Conservation (phyloP, 352 stramenopile species). For the Phytopythium delawarense region DNA sequence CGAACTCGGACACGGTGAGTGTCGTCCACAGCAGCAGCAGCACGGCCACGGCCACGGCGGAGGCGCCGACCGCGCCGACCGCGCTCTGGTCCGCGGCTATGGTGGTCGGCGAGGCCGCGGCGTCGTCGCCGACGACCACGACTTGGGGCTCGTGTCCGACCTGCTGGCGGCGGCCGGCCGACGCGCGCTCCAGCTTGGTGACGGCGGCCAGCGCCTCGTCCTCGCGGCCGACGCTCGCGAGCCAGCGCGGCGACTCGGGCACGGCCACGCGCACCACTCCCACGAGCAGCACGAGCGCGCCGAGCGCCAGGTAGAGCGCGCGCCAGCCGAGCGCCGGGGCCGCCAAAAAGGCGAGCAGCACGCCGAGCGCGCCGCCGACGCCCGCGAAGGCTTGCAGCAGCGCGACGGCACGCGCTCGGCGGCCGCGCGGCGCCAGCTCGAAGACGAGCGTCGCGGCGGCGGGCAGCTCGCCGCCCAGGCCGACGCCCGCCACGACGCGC, state of each 20-base stretch:
- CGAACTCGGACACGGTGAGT: constrained; percentile 29
- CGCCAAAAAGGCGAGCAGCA: constrained; percentile 24
- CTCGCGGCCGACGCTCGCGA: constrained; percentile 20
- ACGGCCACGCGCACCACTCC: constrained; percentile 18
- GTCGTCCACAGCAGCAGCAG: constrained; percentile 28
- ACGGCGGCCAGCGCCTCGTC: constrained; percentile 27
- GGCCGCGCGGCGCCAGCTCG: constrained; percentile 27
- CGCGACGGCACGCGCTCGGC: constrained; percentile 24
- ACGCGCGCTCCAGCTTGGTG: constrained; percentile 23
- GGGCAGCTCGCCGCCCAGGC: constrained; percentile 29
- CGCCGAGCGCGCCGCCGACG: constrained; percentile 25
- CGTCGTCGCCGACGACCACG: neutral
- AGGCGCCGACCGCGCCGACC: neutral
- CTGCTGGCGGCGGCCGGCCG: constrained; percentile 3
- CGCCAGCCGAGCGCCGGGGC: constrained; percentile 29
- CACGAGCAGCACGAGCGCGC: constrained; percentile 20
- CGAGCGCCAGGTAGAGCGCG: constrained; percentile 20
- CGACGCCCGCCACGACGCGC: constrained; percentile 27
- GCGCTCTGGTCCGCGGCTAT: constrained; percentile 2
- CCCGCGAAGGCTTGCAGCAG: constrained; percentile 36
- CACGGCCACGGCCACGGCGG: neutral
- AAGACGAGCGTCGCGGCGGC: constrained; percentile 29
- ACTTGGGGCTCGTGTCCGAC: constrained; percentile 13
- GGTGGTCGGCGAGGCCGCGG: neutral
- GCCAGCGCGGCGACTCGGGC: constrained; percentile 45